Base-by-base conservation (phyloP, 148 eudicot genomes). In the Arbutus unedo region DNA sequence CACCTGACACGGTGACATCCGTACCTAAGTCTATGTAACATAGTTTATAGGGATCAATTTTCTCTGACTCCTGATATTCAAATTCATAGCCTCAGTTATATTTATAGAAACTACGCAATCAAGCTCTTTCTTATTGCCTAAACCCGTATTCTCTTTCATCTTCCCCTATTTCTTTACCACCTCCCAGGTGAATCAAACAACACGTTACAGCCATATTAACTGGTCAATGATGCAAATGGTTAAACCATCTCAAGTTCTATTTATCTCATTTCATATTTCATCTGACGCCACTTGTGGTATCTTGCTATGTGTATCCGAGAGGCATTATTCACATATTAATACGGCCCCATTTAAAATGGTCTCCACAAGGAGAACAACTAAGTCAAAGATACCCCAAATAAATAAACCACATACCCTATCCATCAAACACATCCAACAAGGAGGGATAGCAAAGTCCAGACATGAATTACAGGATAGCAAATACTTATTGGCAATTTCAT, bases 311-410 rank as follows among this genome's bases (percentile, higher is more conserved):
- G 47, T 3, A 76, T 51, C 64, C 25, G 43, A 31, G 64, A 57
- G 62, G 62, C n/a, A 54, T 49, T 76, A 53, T 31, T 76, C 54
- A 31, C 79, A 49, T 51, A 51, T 51, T 15, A 51, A 76, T 51
- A 76, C 14, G 14, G 79, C 79, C 79, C 16, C 44, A 31, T 54
- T 75, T 3, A 76, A 16, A 76, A 54, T 25, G 79, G 44, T 50
- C 78, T 75, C 19, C 0, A 75, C 23, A 43, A 59, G 31, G 54
- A 59, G 8, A n/a, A 60, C 48, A 59, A 79, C 73, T 64, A 6
- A 54, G 55, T 21, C 73, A 60, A 21, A 21, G 6, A 60, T 18
- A 45, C 45, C 62, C 56, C 21, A 14, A 41, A 41, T 43, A 41
- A 16, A 59, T 57, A 15, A 18, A 18, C 11, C 48, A 77, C 49